Conservation (phyloP, 108 stramenopile species). For the Mediolabrus comicus region DNA sequence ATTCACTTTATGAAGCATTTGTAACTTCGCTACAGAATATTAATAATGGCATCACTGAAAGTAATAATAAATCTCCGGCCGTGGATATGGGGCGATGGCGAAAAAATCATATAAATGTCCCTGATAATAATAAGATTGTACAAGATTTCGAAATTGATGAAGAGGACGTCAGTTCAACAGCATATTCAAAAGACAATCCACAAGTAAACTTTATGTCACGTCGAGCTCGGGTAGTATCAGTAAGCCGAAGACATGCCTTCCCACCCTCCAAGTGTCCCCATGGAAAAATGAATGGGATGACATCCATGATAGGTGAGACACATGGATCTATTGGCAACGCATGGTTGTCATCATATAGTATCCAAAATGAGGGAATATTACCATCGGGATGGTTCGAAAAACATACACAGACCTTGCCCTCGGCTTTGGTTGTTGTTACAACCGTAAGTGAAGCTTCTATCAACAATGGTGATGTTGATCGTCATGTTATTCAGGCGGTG, state of each 20-base stretch:
- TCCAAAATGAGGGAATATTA: conserved; percentile 66
- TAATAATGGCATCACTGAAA: not conserved
- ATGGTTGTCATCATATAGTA: conserved; percentile 21
- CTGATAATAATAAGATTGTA: not conserved
- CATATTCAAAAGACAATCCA: conserved; percentile 17
- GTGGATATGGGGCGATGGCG: not conserved
- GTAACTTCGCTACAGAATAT: not conserved
- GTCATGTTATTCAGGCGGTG: conserved; percentile 50
- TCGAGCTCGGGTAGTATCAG: conserved; percentile 59
- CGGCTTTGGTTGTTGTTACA: conserved; percentile 65
- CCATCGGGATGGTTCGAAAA: conserved; percentile 79
- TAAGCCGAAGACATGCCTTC: conserved; percentile 63
- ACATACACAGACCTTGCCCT: conserved; percentile 70
- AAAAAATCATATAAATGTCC: not conserved
- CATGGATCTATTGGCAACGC: conserved; percentile 11
- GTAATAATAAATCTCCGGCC: not conserved
- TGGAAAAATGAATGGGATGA: conserved; percentile 45
- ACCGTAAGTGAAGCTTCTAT: conserved; percentile 24
- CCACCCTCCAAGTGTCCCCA: conserved; percentile 76
- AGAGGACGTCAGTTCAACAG: not conserved
- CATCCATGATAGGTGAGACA: conserved; percentile 9
- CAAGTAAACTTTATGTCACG: conserved; percentile 20
- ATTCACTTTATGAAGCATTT: not conserved
- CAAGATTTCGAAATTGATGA: conserved; percentile 3
- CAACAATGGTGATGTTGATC: conserved; percentile 24